Evolutionary conservation across 2,329 filamentous ascomycete genomes (phyloP).

Genomic region (Akanthomyces uredinophilus): DNA sequence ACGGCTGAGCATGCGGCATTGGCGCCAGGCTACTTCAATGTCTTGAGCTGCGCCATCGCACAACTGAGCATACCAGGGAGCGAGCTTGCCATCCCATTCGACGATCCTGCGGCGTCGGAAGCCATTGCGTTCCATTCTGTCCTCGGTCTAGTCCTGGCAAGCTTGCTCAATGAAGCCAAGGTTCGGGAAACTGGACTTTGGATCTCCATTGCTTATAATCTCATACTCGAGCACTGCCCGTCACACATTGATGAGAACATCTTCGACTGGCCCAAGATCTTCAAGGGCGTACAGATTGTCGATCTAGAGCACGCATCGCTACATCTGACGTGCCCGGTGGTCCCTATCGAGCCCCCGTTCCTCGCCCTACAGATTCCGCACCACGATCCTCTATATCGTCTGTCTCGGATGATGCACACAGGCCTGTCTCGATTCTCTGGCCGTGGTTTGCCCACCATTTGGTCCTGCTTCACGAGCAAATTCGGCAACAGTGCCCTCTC

Average conservation of each 20-base stretch:
- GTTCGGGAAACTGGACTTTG: slow-evolving; percentile 37
- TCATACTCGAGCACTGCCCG: slow-evolving; percentile 37
- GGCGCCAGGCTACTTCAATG: slow-evolving; percentile 34
- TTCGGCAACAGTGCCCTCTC: slow-evolving; percentile 18
- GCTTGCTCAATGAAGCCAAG: slow-evolving; percentile 37
- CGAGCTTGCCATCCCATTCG: slow-evolving; percentile 23
- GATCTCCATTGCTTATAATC: slow-evolving; percentile 38
- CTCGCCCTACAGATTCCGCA: slow-evolving; percentile 31
- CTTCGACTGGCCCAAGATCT: slow-evolving; percentile 36
- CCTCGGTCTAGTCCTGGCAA: slow-evolving; percentile 36
- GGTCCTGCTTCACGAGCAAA: slow-evolving; percentile 33
- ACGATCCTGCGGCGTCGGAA: slow-evolving; percentile 24
- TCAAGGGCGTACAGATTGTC: slow-evolving; percentile 36
- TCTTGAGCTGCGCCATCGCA: slow-evolving; percentile 35
- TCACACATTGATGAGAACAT: slow-evolving; percentile 33
- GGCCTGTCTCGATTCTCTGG: slow-evolving; percentile 38
- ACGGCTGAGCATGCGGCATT: slow-evolving; percentile 29
- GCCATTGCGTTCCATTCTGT: slow-evolving; percentile 39
- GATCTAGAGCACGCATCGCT: slow-evolving; percentile 40
- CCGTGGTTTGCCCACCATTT: slow-evolving; percentile 37
- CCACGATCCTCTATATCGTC: slow-evolving; percentile 35
- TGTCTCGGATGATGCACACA: slow-evolving; percentile 41
- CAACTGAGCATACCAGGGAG: slow-evolving; percentile 34
- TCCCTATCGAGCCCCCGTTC: slow-evolving; percentile 36
- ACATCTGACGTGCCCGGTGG: slow-evolving; percentile 35